Base-by-base conservation (phyloP, 345 rosid genomes). In the Streptanthus diversifolius region DNA sequence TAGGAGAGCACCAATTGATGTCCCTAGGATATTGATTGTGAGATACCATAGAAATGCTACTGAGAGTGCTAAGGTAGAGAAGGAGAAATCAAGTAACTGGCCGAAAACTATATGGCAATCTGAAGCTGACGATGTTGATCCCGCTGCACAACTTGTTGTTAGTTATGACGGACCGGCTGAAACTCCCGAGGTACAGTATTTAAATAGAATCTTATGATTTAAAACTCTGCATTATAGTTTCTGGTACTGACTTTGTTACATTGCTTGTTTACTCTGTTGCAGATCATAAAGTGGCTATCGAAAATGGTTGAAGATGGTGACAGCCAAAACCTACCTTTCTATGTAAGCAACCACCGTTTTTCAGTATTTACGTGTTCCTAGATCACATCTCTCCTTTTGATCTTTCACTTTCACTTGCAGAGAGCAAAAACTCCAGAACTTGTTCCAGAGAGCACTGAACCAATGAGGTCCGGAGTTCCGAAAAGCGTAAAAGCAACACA, bases 61-160 rank as follows among this genome's bases (percentile, higher is more conserved):
- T 8, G 82, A 77, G 68, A 90, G 85, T 41, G 62, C 66, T 47
- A 52, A 71, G 12, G 76, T 37, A 69, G 83, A 73, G 76, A 77
- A 77, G 44, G 80, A 76, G 73, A 83, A 77, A 69, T 75, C 84
- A 57, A 85, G 84, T 70, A 85, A 80, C 8, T 71, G 77, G 77
- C 83, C 85, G 27, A 84, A 86, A 74, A 82, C 74, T 63, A 74
- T 84, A 36, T 92, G 85, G 87, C 81, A 73, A 43, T 68, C 85
- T 52, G 85, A 84, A 44, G 70, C 74, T 49, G 87, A 84, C 41
- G 88, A 89, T 57, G 81, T 75, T 30, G 96, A 91, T 83, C 89
- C 87, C 49, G 97, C 90, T 49, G 84, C 97, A 27, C 98, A 93
- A 80, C 97, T 93, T 49, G 95, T 92, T 19, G 95, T 92, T 51